Conservation (phyloP, 768 basidiomycete genomes). For the Hortiboletus campestris region DNA sequence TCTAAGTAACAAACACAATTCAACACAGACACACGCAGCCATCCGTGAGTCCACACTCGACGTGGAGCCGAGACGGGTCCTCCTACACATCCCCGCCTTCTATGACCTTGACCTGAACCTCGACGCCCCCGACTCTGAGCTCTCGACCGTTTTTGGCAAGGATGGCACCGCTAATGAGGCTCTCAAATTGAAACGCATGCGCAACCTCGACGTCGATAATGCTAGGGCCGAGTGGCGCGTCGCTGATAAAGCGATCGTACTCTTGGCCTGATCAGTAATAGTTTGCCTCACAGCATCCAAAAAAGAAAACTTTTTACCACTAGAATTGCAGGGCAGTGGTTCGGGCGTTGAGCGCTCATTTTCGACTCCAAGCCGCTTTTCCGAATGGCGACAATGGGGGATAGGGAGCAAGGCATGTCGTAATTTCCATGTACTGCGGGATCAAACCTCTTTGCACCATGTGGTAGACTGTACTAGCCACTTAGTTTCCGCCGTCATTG, state of each 20-base stretch:
- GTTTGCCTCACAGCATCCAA: neutral
- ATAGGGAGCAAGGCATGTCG: neutral
- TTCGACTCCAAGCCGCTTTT: neutral
- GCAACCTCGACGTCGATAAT: conserved; percentile 57
- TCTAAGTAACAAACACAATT: conserved; percentile 2
- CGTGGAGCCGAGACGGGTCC: conserved; percentile 59
- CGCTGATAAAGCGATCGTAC: conserved; percentile 46
- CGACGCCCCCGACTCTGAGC: conserved; percentile 52
- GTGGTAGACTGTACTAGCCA: neutral
- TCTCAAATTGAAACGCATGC: conserved; percentile 55
- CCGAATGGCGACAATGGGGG: neutral
- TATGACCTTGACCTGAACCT: conserved; percentile 60
- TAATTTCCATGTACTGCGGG: neutral
- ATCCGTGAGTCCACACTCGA: conserved; percentile 56
- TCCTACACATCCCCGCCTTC: conserved; percentile 47
- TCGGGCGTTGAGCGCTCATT: neutral
- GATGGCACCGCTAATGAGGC: conserved; percentile 23
- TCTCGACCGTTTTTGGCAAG: conserved; percentile 31
- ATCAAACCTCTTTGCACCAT: neutral
- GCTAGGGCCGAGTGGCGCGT: conserved; percentile 71
- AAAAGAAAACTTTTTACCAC: neutral
- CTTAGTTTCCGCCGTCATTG: conserved; percentile 4
- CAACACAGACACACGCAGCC: conserved; percentile 43
- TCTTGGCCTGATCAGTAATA: conserved; percentile 36
- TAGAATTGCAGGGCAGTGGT: conserved; percentile 4